phyloP scores from a whole-genome alignment of 139 green algal species.

The Ettlia oleoabundans region DNA sequence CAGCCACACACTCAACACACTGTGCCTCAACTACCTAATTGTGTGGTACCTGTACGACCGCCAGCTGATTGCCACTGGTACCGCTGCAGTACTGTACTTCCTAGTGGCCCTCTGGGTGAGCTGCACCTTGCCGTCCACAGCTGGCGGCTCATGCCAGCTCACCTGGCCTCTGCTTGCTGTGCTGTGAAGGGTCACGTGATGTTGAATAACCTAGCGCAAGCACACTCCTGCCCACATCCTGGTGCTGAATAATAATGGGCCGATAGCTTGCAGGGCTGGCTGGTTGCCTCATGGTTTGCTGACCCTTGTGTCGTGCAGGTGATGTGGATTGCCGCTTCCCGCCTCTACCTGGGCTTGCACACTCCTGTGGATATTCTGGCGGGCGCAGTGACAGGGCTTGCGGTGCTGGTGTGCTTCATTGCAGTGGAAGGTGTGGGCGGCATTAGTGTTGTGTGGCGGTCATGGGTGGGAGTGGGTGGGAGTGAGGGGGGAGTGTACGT shows the following conservation, averaged over 20 bases:
- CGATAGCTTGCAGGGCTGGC: no score
- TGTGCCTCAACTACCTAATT: slow-evolving; percentile 55
- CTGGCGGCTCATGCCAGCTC: no score
- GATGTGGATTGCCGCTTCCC: slow-evolving; percentile 51
- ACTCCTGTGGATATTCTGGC: slow-evolving; percentile 59
- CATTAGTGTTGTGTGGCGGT: background rate
- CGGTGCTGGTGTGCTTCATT: slow-evolving; percentile 49
- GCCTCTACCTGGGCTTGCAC: slow-evolving; percentile 61
- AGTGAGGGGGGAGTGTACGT: background rate
- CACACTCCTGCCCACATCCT: background rate
- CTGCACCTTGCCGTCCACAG: no score
- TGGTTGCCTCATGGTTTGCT: no score
- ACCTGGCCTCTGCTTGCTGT: no score
- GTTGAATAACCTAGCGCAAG: no score
- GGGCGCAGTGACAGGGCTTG: slow-evolving; percentile 45
- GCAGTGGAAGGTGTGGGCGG: slow-evolving; percentile 32
- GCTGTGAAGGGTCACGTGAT: no score
- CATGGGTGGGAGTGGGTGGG: background rate
- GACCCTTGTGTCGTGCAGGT: background rate
- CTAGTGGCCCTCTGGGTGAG: slow-evolving; percentile 47
- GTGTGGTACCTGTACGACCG: slow-evolving; percentile 48
- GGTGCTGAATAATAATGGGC: no score
- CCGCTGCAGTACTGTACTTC: slow-evolving; percentile 30
- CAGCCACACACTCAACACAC: slow-evolving; percentile 60
- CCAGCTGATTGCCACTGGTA: slow-evolving; percentile 28